A percentile compares a stretch with the other conserved stretches of the same genome.
Conservation (phyloP, 768 basidiomycete genomes). For the Rhizopogon vesiculosus region DNA sequence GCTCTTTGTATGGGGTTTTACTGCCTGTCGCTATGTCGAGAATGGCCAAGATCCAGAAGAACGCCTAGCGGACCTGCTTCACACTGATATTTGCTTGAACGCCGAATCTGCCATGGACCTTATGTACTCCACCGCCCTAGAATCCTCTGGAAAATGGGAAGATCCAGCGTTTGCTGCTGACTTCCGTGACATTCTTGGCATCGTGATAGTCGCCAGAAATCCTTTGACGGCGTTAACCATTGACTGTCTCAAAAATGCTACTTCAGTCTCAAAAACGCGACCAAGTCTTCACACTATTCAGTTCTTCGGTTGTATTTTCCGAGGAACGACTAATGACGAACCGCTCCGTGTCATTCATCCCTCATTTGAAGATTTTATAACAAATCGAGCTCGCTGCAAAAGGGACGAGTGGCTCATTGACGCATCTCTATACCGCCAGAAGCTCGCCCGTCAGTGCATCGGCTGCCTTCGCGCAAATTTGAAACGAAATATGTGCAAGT, state of each 20-base stretch:
- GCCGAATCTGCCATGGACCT: conserved; percentile 24
- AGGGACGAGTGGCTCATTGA: conserved; percentile 27
- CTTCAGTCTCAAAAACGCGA: conserved; percentile 9
- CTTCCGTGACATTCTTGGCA: conserved; percentile 27
- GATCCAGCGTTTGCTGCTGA: conserved; percentile 23
- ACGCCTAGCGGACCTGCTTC: conserved; percentile 20
- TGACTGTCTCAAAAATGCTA: conserved; percentile 19
- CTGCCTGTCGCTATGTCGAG: conserved; percentile 28
- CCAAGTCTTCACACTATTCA: conserved; percentile 26
- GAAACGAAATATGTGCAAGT: conserved; percentile 21
- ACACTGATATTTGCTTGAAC: conserved; percentile 14
- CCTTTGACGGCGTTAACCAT: conserved; percentile 21
- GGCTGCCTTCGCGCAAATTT: conserved; percentile 9
- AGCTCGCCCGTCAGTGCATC: conserved; percentile 21
- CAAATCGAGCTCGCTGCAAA: conserved; percentile 22
- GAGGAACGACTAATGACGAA: conserved; percentile 17
- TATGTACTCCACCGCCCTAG: conserved; percentile 26
- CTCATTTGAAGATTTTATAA: conserved; percentile 30
- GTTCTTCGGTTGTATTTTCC: conserved; percentile 21
- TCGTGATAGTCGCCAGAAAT: conserved; percentile 24
- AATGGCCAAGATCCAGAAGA: conserved; percentile 26
- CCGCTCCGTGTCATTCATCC: conserved; percentile 29
- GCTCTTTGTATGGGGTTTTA: conserved; percentile 29
- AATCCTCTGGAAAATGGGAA: conserved; percentile 25
- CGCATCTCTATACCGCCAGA: conserved; percentile 12